Conservation (phyloP, 148 eudicot species). For the Spergularia marina region DNA sequence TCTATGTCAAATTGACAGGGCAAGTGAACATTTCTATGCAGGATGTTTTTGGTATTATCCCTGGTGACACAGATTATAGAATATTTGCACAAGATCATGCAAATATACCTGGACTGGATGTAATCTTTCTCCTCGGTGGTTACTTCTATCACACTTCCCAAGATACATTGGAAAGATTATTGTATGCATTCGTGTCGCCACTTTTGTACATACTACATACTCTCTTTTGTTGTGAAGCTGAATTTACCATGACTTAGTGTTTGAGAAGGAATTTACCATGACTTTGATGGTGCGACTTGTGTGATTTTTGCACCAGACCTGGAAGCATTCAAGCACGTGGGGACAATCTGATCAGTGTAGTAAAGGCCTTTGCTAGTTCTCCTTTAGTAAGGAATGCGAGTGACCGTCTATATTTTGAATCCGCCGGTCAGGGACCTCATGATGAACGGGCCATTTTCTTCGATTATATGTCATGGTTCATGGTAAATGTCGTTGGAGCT, state of each 20-base stretch:
- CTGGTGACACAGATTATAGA: conserved; percentile 99
- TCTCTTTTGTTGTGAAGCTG: conserved; percentile 31
- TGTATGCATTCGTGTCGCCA: conserved; percentile 63
- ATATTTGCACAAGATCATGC: conserved; percentile 83
- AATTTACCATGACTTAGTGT: conserved; percentile 7
- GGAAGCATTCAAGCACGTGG: conserved; percentile 99
- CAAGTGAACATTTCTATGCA: conserved; percentile 28
- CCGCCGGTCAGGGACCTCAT: conserved; percentile 34
- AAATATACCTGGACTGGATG: conserved; percentile 89
- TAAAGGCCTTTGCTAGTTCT: conserved; percentile 77
- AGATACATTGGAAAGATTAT: conserved; percentile 87
- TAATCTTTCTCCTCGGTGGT: conserved; percentile 89
- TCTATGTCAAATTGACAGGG: not conserved
- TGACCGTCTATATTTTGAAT: conserved; percentile 47
- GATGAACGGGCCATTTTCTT: conserved; percentile 73
- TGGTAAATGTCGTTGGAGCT: conserved; percentile 46
- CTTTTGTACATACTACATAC: conserved; percentile 47
- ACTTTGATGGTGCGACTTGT: conserved; percentile 29
- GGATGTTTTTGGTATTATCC: conserved; percentile 83
- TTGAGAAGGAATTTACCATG: conserved; percentile 5
- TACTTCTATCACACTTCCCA: conserved; percentile 86
- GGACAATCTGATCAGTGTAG: conserved; percentile 71
- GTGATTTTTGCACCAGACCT: conserved; percentile 51
- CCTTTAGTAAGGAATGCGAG: conserved; percentile 56
- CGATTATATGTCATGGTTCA: conserved; percentile 75